Evolutionary conservation across 148 eudicot species (phyloP).

Genomic region (Camellia lanceoleosa): DNA sequence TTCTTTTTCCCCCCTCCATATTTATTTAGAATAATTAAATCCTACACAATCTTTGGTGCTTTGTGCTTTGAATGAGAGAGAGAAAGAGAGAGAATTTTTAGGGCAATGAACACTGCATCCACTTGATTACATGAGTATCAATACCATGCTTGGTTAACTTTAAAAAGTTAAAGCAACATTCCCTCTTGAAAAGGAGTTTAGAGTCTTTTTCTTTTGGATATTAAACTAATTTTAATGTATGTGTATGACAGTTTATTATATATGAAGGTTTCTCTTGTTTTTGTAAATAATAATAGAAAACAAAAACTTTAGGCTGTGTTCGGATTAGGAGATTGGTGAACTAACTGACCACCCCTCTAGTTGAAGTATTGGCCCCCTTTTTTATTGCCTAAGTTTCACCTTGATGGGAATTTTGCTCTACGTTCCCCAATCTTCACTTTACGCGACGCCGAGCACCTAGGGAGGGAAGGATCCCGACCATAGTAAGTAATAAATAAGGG

Average conservation of each 20-base stretch:
- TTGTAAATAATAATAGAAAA: background rate
- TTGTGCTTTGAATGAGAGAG: background rate
- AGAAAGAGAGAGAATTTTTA: background rate
- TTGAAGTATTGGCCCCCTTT: too few relatives aligned
- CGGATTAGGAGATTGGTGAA: too few relatives aligned
- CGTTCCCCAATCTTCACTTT: too few relatives aligned
- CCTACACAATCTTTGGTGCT: background rate
- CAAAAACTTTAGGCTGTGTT: background rate
- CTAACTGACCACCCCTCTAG: too few relatives aligned
- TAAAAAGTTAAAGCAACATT: constrained; percentile 1
- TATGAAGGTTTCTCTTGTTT: background rate
- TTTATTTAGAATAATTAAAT: background rate
- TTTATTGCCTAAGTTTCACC: too few relatives aligned
- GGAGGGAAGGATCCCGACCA: too few relatives aligned
- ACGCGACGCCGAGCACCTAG: too few relatives aligned
- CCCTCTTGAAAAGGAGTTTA: background rate
- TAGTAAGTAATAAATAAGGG: too few relatives aligned
- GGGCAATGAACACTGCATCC: background rate
- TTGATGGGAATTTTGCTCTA: too few relatives aligned
- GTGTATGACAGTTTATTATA: background rate
- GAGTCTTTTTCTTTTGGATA: background rate
- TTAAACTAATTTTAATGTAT: background rate
- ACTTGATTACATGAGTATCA: background rate
- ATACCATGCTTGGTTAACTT: background rate
- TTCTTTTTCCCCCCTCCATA: background rate